Base-by-base conservation (phyloP, 805 yeast genomes). In the Yarrowia sp. region DNA sequence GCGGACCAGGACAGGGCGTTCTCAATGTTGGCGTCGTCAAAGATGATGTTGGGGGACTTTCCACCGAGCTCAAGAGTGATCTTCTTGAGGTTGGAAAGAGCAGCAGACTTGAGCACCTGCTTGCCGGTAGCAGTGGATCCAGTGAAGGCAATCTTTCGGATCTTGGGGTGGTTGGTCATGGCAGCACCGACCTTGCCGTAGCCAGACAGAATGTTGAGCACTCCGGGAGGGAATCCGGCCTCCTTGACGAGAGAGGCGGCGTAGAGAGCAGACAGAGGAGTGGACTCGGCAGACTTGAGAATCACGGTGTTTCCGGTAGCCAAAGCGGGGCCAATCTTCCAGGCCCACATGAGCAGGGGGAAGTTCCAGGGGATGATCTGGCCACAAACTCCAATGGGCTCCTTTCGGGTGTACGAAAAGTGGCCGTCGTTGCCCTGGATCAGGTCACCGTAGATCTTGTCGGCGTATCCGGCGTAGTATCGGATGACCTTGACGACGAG, bases 11-110 rank as follows among this genome's bases (percentile, higher is more conserved):
- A 83, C 56, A 90, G 89, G 64, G 97, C 92, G 75, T 83, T 82
- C 55, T 89, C 88, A 69, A 93, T 76, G 78, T 93, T 87, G 69
- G 95, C 94, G 76, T 93, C 98, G 75, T 89, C 88, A 77, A 90
- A 92, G 56, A 93, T 88, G 72, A 93, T 87, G 78, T 89, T 88
- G 74, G 98, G 97, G 32, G 97, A 91, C 82, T 93, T 93, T 77
- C 98, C 98, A 76, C 98, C 98, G 74, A 92, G 87, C 82, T 93
- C 98, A 77, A 93, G 84, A 53, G 97, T 92, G 71, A 93, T 91
- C 78, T 89, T 90, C 83, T 92, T 92, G 80, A 93, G 83, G 79
- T 87, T 86, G 41, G 77, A 73, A 46, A 89, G 84, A 69, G 90
- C 89, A 70, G 97, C 94, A 71, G 85, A 82, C 79, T 84, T 85